Percentiles rank a stretch among this genome's conserved stretches.
Conservation (phyloP, 2,329 filamentous ascomycete genomes). For the Immersiporthe knoxdaviesiana region DNA sequence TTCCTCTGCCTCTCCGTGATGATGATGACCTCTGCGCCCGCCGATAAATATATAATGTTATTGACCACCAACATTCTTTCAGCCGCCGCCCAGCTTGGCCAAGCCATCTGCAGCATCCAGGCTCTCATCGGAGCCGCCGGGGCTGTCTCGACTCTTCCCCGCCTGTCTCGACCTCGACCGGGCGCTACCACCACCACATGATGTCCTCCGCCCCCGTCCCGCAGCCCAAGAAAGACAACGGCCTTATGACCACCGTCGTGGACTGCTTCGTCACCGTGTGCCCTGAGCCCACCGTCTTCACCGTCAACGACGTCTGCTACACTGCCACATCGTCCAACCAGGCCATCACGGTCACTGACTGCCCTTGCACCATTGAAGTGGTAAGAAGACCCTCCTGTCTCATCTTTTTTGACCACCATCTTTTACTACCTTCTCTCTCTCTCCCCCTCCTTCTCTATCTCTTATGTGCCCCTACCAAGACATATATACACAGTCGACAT, state of each 20-base stretch:
- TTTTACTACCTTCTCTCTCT: neutral
- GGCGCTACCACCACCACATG: neutral
- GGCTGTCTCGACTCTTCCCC: neutral
- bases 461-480: neutral
- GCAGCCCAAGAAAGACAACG: neutral
- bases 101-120: neutral
- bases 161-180: neutral
- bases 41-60: neutral
- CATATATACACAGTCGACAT: neutral
- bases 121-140: neutral
- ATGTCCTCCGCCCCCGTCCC: neutral
- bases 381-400: conserved; percentile 21
- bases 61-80: neutral
- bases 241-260: conserved; percentile 39
- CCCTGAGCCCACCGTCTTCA: conserved; percentile 54
- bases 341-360: conserved; percentile 55
- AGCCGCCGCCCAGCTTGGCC: neutral
- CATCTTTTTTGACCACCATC: no score
- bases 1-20: neutral
- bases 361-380: conserved; percentile 50
- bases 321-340: conserved; percentile 53
- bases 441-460: no score
- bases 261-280: conserved; percentile 46
- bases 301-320: conserved; percentile 55
- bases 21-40: neutral